A percentile compares a stretch with the other conserved stretches of the same genome.
Conservation (phyloP, 345 rosid species). For the Salix viminalis region DNA sequence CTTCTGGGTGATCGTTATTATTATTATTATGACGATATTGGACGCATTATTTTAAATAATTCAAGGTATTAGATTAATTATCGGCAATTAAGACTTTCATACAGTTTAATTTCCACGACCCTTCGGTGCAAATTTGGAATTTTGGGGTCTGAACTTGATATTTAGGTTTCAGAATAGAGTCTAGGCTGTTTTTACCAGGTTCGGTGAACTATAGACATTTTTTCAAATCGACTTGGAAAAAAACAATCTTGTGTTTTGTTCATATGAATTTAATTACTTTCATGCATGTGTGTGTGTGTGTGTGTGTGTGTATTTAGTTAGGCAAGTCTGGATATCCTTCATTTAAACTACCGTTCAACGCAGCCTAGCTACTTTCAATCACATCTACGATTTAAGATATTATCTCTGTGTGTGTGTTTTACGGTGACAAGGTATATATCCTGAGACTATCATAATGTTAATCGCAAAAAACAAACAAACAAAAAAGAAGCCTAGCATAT, state of each 20-base stretch:
- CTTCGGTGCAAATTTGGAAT: too few species aligned
- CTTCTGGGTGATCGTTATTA: background rate
- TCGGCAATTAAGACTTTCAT: background rate
- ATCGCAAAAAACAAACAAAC: too few species aligned
- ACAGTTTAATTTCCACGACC: background rate
- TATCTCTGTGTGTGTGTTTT: too few species aligned
- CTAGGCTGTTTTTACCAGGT: background rate
- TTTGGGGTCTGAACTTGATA: too few species aligned
- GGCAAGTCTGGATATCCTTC: background rate
- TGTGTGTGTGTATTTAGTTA: background rate
- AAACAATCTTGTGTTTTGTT: background rate
- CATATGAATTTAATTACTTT: background rate
- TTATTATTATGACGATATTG: background rate
- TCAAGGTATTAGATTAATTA: too few species aligned
- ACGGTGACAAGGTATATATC: background rate
- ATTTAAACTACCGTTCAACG: background rate
- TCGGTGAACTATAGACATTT: background rate
- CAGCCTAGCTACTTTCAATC: background rate
- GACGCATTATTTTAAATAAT: too few species aligned
- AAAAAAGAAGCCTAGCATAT: too few species aligned
- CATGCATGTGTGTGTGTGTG: background rate
- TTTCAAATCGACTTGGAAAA: background rate
- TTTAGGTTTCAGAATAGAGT: too few species aligned
- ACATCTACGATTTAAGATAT: background rate
- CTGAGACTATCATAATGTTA: background rate